Conservation (phyloP, 2,329 filamentous ascomycete species). For the Aspergillus sp. region DNA sequence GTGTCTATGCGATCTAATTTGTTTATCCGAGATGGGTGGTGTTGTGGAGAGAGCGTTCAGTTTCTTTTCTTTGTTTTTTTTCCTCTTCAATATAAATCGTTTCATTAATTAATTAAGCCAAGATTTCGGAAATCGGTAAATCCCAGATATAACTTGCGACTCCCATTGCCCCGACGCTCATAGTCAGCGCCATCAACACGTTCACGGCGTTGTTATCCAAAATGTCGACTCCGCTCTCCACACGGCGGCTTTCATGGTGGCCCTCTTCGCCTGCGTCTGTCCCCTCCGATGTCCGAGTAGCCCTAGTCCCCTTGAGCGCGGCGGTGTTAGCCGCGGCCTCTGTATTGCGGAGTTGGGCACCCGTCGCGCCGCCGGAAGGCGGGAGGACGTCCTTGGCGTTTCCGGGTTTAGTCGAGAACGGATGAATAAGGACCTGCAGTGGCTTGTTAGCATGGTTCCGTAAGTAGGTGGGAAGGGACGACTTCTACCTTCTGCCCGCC, state of each 20-base stretch:
- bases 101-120: background rate
- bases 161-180: conserved; percentile 77
- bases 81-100: background rate
- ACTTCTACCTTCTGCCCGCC: conserved; percentile 62
- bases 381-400: conserved; percentile 14
- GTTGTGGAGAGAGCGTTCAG: background rate
- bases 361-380: conserved; percentile 13
- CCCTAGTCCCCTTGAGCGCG: conserved; percentile 22
- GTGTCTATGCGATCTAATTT: background rate
- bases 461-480: conserved; percentile 11
- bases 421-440: conserved; percentile 14
- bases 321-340: conserved; percentile 32
- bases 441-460: background rate
- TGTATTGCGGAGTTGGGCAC: conserved; percentile 25
- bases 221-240: conserved; percentile 69
- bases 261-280: conserved; percentile 18
- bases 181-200: conserved; percentile 79
- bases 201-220: conserved; percentile 97
- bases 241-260: conserved; percentile 59
- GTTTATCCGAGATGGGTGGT: background rate
- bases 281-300: conserved; percentile 15
- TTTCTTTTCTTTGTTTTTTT: too few species aligned
- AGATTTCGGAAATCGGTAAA: conserved; percentile 15
- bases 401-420: conserved; percentile 28
- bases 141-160: conserved; percentile 42